phyloP scores from a whole-genome alignment of 805 yeast species.

The Komagataella pseudopastoris region DNA sequence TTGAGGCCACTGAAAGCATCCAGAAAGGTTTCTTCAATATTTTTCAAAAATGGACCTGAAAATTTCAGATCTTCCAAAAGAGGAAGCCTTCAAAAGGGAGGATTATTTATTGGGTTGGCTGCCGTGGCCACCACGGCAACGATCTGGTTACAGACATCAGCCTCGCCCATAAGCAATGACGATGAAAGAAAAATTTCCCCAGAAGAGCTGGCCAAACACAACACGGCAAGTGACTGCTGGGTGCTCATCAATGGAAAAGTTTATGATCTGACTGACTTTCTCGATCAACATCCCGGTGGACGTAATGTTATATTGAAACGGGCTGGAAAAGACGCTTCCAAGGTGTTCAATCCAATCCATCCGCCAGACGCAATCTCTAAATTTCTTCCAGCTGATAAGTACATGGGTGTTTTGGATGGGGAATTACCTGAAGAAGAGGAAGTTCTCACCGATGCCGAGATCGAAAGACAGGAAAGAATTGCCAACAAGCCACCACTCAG shows the following conservation, averaged over 20 bases:
- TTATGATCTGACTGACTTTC: conserved; percentile 28
- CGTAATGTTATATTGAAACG: conserved; percentile 13
- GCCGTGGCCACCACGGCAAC: not conserved
- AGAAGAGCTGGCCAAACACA: conserved; percentile 30
- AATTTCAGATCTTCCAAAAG: not conserved
- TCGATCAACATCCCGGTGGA: conserved; percentile 22
- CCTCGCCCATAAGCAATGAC: conserved; percentile 1
- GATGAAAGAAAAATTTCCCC: not conserved
- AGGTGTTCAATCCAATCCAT: conserved; percentile 79
- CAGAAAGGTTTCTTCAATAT: not conserved
- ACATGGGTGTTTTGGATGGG: conserved; percentile 36
- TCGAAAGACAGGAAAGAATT: conserved; percentile 24
- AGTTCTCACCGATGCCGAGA: conserved; percentile 25
- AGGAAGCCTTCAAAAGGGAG: not conserved
- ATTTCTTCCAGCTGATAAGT: conserved; percentile 42
- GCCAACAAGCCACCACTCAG: conserved; percentile 54
- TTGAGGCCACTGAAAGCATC: not conserved
- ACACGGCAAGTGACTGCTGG: conserved; percentile 32
- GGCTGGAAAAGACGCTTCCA: conserved; percentile 65
- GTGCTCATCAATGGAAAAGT: conserved; percentile 31
- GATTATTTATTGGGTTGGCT: not conserved
- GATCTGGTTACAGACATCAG: too few species aligned
- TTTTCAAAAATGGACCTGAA: not conserved
- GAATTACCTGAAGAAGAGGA: conserved; percentile 19
- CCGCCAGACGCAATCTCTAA: conserved; percentile 75